Base-by-base conservation (phyloP, 75 land plant species). In the Azolla pinnata region DNA sequence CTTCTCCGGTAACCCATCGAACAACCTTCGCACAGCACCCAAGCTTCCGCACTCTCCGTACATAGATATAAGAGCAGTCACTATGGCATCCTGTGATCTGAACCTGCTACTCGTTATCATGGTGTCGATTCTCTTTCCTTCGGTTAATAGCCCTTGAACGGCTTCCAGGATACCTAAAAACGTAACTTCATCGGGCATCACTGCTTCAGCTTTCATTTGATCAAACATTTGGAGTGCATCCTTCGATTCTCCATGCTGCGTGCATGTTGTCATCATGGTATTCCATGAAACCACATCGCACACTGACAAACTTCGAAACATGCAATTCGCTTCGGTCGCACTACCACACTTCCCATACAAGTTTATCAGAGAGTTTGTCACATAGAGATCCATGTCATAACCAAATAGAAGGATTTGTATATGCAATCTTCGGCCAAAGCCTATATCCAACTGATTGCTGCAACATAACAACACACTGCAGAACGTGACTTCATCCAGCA, bases 41-140 rank as follows among this genome's bases (percentile, higher is more conserved):
- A n/a, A n/a, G n/a, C n/a, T n/a, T n/a, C 88, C 88, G 61, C 79
- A 75, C 60, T 74, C 81, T 12, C 67, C 65, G 60, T 84, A 84
- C 83, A 81, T 81, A n/a, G n/a, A n/a, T n/a, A n/a, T n/a, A n/a
- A n/a, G n/a, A n/a, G n/a, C n/a, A n/a, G n/a, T n/a, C n/a, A n/a
- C n/a, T n/a, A n/a, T n/a, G n/a, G n/a, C n/a, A n/a, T n/a, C n/a
- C n/a, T n/a, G n/a, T n/a, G n/a, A n/a, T n/a, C n/a, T n/a, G n/a
- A n/a, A n/a, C n/a, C n/a, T n/a, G n/a, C n/a, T n/a, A n/a, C n/a
- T n/a, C n/a, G n/a, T n/a, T n/a, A n/a, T n/a, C n/a, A n/a, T n/a
- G n/a, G n/a, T n/a, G n/a, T n/a, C n/a, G n/a, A n/a, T n/a, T n/a
- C n/a, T n/a, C n/a, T n/a, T n/a, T n/a, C n/a, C n/a, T n/a, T n/a